phyloP scores from a whole-genome alignment of 1,139 yeast genomes.

The Candida glucosophila region DNA sequence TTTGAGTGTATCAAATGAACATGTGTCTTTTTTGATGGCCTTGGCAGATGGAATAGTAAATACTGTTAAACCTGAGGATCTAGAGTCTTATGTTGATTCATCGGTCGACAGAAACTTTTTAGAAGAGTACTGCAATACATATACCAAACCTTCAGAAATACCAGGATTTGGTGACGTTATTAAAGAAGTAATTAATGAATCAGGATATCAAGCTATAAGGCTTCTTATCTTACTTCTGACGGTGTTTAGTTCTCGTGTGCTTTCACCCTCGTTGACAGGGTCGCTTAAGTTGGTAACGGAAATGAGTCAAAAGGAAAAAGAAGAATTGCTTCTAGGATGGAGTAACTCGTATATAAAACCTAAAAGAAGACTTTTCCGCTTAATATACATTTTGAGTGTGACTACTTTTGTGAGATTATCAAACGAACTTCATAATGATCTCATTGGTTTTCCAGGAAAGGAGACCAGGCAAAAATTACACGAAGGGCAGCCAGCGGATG shows the following conservation, averaged over 20 bases:
- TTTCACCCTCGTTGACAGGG: slow-evolving; percentile 30
- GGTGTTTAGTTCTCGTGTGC: slow-evolving; percentile 21
- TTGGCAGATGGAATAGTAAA: slow-evolving; percentile 32
- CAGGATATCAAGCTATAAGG: slow-evolving; percentile 12
- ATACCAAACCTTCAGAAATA: slow-evolving; percentile 21
- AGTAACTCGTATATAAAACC: slow-evolving; percentile 26
- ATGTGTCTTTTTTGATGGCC: too few relatives aligned
- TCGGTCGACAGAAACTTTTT: slow-evolving; percentile 21
- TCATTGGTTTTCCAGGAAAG: slow-evolving; percentile 26
- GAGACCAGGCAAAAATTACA: slow-evolving; percentile 23
- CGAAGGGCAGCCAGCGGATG: slow-evolving; percentile 17
- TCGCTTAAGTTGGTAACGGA: slow-evolving; percentile 27
- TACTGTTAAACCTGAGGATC: slow-evolving; percentile 21
- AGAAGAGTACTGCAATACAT: slow-evolving; percentile 23
- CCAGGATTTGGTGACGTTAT: slow-evolving; percentile 19
- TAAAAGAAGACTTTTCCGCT: slow-evolving; percentile 22
- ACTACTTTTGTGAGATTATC: slow-evolving; percentile 17
- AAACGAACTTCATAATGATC: slow-evolving; percentile 25
- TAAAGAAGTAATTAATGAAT: slow-evolving; percentile 8
- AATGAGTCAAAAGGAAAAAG: slow-evolving; percentile 25
- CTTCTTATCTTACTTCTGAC: slow-evolving; percentile 19
- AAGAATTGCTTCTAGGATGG: slow-evolving; percentile 25
- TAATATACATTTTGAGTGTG: slow-evolving; percentile 16
- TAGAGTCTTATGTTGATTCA: slow-evolving; percentile 19
- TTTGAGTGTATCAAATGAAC: too few relatives aligned